Evolutionary conservation across 2,329 filamentous ascomycete species (phyloP).

Genomic region (Endoconidiophora laricicola): DNA sequence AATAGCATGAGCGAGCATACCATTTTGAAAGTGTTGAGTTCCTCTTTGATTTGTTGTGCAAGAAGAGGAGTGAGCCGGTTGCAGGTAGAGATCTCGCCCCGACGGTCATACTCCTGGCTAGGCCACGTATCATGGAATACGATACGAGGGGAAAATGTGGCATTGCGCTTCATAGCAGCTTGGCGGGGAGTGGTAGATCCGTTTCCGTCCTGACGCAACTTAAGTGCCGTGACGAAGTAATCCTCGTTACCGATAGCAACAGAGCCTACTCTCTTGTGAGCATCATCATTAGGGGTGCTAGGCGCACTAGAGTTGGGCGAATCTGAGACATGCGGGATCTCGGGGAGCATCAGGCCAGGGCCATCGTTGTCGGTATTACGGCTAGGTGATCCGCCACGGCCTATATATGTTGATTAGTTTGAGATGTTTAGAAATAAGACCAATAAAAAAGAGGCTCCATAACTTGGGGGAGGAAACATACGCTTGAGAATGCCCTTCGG

Average conservation of each 20-base stretch:
- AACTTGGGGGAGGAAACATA: slow-evolving; percentile 22
- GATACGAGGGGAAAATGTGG: slow-evolving; percentile 78
- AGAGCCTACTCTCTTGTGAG: slow-evolving; percentile 50
- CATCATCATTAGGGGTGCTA: slow-evolving; percentile 71
- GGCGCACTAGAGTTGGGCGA: slow-evolving; percentile 75
- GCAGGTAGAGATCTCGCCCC: slow-evolving; percentile 92
- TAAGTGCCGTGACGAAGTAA: slow-evolving; percentile 68
- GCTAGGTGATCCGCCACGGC: slow-evolving; percentile 5
- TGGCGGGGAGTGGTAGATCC: slow-evolving; percentile 62
- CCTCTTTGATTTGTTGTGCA: slow-evolving; percentile 98
- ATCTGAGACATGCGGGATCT: slow-evolving; percentile 49
- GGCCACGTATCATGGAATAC: slow-evolving; percentile 96
- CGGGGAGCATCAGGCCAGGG: slow-evolving; percentile 29
- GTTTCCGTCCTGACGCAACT: slow-evolving; percentile 63
- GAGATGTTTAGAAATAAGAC: neutral
- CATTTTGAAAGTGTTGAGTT: slow-evolving; percentile 99
- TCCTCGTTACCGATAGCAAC: slow-evolving; percentile 68
- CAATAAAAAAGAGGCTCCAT: slow-evolving; percentile 8
- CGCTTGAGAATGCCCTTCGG: slow-evolving; percentile 94
- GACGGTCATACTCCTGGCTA: slow-evolving; percentile 83
- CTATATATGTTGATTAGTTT: neutral
- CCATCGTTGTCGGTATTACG: slow-evolving; percentile 5
- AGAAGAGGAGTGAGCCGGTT: slow-evolving; percentile 93
- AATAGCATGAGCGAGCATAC: slow-evolving; percentile 32
- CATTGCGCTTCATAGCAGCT: slow-evolving; percentile 37